Base-by-base conservation (phyloP, 257 asterid genomes). In the Fraxinus anomala region DNA sequence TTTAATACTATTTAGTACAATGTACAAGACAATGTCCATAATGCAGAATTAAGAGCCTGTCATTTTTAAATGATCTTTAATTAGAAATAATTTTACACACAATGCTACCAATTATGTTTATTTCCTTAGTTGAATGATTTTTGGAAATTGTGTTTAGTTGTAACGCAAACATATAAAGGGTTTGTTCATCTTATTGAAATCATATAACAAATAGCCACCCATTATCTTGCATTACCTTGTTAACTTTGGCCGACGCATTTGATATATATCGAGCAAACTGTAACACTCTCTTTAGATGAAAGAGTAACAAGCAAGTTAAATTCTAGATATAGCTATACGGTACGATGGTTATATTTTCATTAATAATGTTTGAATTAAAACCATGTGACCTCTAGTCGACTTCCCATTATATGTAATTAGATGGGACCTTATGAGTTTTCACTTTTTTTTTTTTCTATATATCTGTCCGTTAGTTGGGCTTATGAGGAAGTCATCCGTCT, bases 161-260 rank as follows among this genome's bases (percentile, higher is more conserved):
- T 40, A 47, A 23, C 28, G 66, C 54, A 31, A 30, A 49, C 69
- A 31, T n/a, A 42, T 73, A 79, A 73, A 73, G 82, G 59, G 74
- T 42, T 31, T 73, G 74, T 73, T 79, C 67, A 78, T 79, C 78
- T 68, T 65, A 49, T 73, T 79, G 68, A 79, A 31, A 61, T 54
- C 82, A 65, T 65, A 21, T 47, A 59, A 70, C 37, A 28, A 70
- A 56, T 54, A 69, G 81, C 77, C n/a, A 72, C 33, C 10, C 23
- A 26, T 37, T 61, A 6, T 40, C 14, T 40, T 40, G 49, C 49
- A 40, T 40, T 10, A 2, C 49, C 14, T 40, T 2, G 47, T 40
- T 40, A 10, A 40, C 47, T 40, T 40, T 40, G 10, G 47, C 14
- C 3, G 49, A 40, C 14, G 49, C 42, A 37, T 77, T 77, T 56